Percentiles rank a stretch among this genome's conserved stretches.
Conservation (phyloP, 139 green algal species). For the Parachlorella kessleri region DNA sequence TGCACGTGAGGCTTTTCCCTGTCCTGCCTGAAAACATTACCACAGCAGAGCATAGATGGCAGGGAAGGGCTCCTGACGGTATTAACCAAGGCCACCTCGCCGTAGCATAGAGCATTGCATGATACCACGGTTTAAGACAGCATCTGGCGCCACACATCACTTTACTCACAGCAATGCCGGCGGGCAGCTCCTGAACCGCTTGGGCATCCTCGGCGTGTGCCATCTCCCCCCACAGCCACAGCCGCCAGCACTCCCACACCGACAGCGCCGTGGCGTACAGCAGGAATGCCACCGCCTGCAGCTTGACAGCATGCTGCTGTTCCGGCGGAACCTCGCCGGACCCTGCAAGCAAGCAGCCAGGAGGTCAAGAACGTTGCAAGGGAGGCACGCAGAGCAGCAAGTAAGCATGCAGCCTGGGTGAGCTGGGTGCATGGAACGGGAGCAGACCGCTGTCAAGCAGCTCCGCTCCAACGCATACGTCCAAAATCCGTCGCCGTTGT, state of each 20-base stretch:
- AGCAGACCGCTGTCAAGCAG: no score
- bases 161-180: background rate
- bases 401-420: no score
- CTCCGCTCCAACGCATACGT: no score
- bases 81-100: no score
- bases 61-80: background rate
- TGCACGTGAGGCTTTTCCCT: no score
- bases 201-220: conserved; percentile 6
- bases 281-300: conserved; percentile 48
- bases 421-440: no score
- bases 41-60: conserved; percentile 1
- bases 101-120: no score
- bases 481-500: no score
- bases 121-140: no score
- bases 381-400: background rate
- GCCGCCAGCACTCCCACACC: conserved; percentile 28
- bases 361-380: no score
- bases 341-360: conserved; percentile 11
- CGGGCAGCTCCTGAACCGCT: conserved; percentile 5
- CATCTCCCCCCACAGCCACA: conserved; percentile 41
- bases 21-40: background rate
- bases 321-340: background rate
- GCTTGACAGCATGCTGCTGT: conserved; percentile 10
- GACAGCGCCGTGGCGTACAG: conserved; percentile 30
- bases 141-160: no score